Evolutionary conservation across 495 filamentous ascomycete species (phyloP), one percentile per base, ranked within the genome.

Genomic region (Niebla homalea): DNA sequence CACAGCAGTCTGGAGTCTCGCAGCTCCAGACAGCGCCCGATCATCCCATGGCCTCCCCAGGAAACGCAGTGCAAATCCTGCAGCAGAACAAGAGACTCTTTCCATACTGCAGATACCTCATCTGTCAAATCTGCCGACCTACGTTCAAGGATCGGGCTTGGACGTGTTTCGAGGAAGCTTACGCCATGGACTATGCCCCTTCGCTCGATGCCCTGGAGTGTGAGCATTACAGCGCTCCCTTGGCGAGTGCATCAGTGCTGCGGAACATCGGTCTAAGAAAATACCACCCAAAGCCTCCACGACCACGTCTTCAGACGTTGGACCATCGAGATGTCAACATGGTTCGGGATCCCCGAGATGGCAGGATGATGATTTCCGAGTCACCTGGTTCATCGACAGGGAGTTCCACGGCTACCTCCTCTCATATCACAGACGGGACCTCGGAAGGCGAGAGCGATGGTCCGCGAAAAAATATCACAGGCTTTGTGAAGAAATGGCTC

Each of bases 51-150:
- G 10, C 29, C 7, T 32, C 29, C 4, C 6, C 29, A 32, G 29
- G 5, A 8, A 32, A 32, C 7, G 29, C 29, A 7, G 29, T 25
- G 43, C 23, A 21, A 3, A 45, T 25, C 19, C 43, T 25, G 25
- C 16, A 22, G 21, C 39, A 41, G 39, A 22, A 41, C 39, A 41
- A 41, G 21, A 22, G 39, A 7, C 45, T 46, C 66, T 70, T 26
- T 40, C 54, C 40, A n/a, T 48, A 73, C 49, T 84, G 79, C 57
- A 67, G 63, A 46, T 73, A 64, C 57, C 73, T 62, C 42, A 66
- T 67, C 51, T 84, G 79, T 55, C 69, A 68, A 16, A 32, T 25
- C 16, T 84, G 80, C 54, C 67, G 71, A 16, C 64, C 64, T 25
- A 62, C 58, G 26, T 67, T 63, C 12, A 54, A 57, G 18, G 64